Evolutionary conservation across 441 rosid genomes (phyloP).

Genomic region (Breynia disticha): DNA sequence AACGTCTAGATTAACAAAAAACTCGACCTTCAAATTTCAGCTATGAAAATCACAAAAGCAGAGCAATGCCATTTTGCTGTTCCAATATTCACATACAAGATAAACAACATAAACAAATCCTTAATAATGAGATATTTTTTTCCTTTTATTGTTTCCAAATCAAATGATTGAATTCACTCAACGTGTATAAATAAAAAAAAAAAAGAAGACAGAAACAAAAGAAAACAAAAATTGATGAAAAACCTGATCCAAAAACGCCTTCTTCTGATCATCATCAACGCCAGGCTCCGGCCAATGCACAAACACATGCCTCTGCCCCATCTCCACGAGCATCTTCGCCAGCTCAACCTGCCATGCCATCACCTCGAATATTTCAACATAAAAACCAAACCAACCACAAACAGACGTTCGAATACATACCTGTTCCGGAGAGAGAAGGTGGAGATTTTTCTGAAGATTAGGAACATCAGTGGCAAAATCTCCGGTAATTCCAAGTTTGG

Average conservation of each 20-base stretch:
- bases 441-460: conserved; percentile 49
- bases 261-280: conserved; percentile 53
- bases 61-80: too few relatives aligned
- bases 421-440: conserved; percentile 50
- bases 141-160: too few relatives aligned
- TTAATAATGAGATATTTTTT: too few relatives aligned
- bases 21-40: too few relatives aligned
- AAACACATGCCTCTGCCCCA: conserved; percentile 73
- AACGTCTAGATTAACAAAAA: too few relatives aligned
- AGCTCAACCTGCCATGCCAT: conserved; percentile 47
- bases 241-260: conserved; percentile 67
- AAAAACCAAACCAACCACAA: neutral
- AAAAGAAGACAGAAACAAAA: neutral
- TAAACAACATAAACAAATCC: too few relatives aligned
- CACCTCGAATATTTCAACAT: neutral
- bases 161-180: too few relatives aligned
- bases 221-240: neutral
- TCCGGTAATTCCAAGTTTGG: conserved; percentile 26
- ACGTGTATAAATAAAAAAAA: conserved; percentile 2
- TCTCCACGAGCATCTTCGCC: conserved; percentile 62
- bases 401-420: conserved; percentile 20
- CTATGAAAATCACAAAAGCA: too few relatives aligned
- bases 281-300: conserved; percentile 72
- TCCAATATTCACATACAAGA: too few relatives aligned
- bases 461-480: conserved; percentile 45